Base-by-base conservation (phyloP, 768 basidiomycete species). In the Pleurotus platypus region DNA sequence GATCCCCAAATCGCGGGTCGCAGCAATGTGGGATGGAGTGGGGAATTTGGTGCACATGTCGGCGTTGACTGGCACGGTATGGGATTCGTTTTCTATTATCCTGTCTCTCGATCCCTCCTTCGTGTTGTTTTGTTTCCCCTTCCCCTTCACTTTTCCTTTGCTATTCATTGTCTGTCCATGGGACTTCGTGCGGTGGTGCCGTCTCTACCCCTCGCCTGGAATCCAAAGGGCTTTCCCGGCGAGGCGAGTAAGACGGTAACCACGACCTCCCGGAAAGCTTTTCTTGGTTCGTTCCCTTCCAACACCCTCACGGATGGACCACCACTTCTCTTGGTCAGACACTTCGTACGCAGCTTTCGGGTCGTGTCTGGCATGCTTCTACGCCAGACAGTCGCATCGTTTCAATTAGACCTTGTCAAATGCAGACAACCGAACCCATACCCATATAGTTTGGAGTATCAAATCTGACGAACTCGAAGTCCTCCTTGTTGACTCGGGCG, bases 351-450 rank as follows among this genome's bases (percentile, higher is more conserved):
- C 85, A 37, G 83, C 81, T 13, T 65, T 87, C 57, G 72, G 75
- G 47, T 76, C 85, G 20, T 89, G 87, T 66, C 72, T 86, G 3
- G 75, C 83, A 58, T 89, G 85, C 66, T 71, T 87, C 62, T 59
- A 69, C 22, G 61, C 71, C 54, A 58, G 61, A 13, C 62, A 65
- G 20, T 64, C 54, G 37, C 46, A 45, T 57, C 57, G 30, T 18
- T 59, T 35, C 42, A 58, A 50, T 4, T 61, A 58, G 20, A 43
- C 67, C 45, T 65, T 67, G 3, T 57, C 61, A 37, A 40, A 20
- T 20, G 63, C 68, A 49, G 62, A 63, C 59, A 67, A 78, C 57
- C 62, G 66, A 13, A 64, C 67, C 12, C 63, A 65, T 35, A 69
- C 71, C 60, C 68, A 66, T 42, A 71, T 74, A 42, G 68, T 67